These are phyloP conservation scores for Yamadazyma laniorum DNA, from an alignment of 805 yeast species.

Conservation along the genomic window DNA sequence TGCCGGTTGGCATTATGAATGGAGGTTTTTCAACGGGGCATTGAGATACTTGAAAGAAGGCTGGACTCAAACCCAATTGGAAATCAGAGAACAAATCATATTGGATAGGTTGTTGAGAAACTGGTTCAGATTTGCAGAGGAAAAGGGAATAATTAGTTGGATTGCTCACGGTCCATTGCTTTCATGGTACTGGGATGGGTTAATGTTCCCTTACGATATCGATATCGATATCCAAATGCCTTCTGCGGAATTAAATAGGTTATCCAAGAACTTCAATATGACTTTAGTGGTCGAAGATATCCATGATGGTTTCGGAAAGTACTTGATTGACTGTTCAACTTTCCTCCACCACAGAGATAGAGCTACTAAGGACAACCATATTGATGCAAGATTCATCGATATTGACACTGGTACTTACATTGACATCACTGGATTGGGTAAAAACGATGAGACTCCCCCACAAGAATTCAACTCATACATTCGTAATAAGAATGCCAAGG, in stretches of 20 bases:
- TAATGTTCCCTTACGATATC: conserved; percentile 28
- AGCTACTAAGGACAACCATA: conserved; percentile 23
- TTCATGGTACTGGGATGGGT: conserved; percentile 34
- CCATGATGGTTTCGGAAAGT: conserved; percentile 25
- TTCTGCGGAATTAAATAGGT: conserved; percentile 20
- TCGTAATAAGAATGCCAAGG: conserved; percentile 17
- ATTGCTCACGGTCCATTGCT: conserved; percentile 30
- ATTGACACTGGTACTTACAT: conserved; percentile 56
- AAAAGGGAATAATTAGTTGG: conserved; percentile 26
- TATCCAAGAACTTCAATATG: conserved; percentile 24
- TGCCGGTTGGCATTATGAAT: conserved; percentile 57
- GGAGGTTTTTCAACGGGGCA: conserved; percentile 58
- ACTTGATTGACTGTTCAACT: conserved; percentile 30
- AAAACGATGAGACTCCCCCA: conserved; percentile 18
- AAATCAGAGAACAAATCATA: conserved; percentile 21
- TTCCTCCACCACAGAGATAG: conserved; percentile 28
- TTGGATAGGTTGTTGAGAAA: conserved; percentile 25
- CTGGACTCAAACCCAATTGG: conserved; percentile 26
- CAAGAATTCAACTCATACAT: conserved; percentile 18
- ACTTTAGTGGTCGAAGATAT: conserved; percentile 32
- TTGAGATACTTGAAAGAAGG: conserved; percentile 42
- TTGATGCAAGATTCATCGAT: conserved; percentile 55
- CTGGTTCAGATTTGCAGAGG: conserved; percentile 27
- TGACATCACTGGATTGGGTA: conserved; percentile 51
- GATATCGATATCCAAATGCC: conserved; percentile 35